Conservation (phyloP, 1,284 basidiomycete genomes). For the Leccinum pseudoinsigne region DNA sequence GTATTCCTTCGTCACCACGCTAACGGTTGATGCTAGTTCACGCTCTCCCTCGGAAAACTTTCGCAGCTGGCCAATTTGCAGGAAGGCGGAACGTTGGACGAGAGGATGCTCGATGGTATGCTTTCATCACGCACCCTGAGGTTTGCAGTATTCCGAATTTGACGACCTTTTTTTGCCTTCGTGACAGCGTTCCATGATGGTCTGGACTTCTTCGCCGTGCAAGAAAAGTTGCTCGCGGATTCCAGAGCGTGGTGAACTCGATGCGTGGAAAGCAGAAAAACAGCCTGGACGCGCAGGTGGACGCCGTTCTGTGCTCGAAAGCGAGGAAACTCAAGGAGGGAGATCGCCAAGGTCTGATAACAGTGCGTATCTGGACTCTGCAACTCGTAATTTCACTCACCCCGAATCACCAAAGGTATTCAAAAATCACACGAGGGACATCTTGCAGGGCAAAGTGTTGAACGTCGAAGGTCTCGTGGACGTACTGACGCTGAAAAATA, state of each 20-base stretch:
- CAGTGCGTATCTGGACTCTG: slow-evolving; percentile 36
- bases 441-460: slow-evolving; percentile 69
- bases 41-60: slow-evolving; percentile 91
- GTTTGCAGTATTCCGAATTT: slow-evolving; percentile 1
- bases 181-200: slow-evolving; percentile 66
- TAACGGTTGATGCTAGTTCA: slow-evolving; percentile 54
- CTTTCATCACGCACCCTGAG: background rate
- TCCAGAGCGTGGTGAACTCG: slow-evolving; percentile 48
- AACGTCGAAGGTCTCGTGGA: slow-evolving; percentile 71
- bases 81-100: slow-evolving; percentile 46
- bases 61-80: slow-evolving; percentile 77
- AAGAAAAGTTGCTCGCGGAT: slow-evolving; percentile 60
- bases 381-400: background rate
- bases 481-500: slow-evolving; percentile 72
- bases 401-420: slow-evolving; percentile 48
- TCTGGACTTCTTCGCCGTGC: slow-evolving; percentile 74
- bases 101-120: slow-evolving; percentile 55
- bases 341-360: slow-evolving; percentile 42
- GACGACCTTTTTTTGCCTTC: background rate
- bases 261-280: slow-evolving; percentile 60
- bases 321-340: slow-evolving; percentile 47
- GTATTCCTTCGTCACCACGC: background rate
- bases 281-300: slow-evolving; percentile 66
- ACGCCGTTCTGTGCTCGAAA: slow-evolving; percentile 55
- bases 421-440: slow-evolving; percentile 60